phyloP scores from a whole-genome alignment of 2,329 filamentous ascomycete genomes.

The Kalmusia sp. region DNA sequence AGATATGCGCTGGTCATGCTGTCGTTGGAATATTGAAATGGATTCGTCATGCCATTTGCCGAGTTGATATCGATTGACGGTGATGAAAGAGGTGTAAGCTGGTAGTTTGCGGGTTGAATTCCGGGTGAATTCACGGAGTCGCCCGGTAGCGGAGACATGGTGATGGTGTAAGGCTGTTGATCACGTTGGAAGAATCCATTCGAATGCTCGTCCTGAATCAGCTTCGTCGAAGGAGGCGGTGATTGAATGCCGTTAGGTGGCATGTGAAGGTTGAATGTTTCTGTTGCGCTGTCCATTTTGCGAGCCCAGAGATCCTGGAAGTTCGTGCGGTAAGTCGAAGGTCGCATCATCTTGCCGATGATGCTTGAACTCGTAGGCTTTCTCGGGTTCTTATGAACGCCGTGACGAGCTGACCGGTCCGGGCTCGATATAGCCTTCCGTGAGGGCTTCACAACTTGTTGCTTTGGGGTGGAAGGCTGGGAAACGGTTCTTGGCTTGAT shows the following conservation, averaged over 20 bases:
- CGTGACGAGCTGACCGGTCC: conserved; percentile 26
- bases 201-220: conserved; percentile 31
- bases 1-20: conserved; percentile 20
- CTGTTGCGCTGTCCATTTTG: conserved; percentile 52
- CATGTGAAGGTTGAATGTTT: conserved; percentile 59
- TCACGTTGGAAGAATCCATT: conserved; percentile 29
- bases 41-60: conserved; percentile 20
- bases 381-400: conserved; percentile 30
- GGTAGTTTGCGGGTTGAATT: conserved; percentile 36
- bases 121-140: conserved; percentile 21
- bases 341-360: conserved; percentile 61
- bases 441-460: conserved; percentile 22
- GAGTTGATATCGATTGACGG: conserved; percentile 33
- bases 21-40: conserved; percentile 33
- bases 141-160: conserved; percentile 25
- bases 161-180: conserved; percentile 32
- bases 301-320: conserved; percentile 61
- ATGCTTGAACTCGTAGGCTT: conserved; percentile 31
- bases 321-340: conserved; percentile 54
- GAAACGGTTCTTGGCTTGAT: conserved; percentile 35
- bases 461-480: conserved; percentile 43
- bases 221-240: conserved; percentile 34
- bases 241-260: conserved; percentile 39
- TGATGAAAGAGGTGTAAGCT: conserved; percentile 43
- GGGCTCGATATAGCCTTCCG: conserved; percentile 36